Conservation (phyloP, 2,329 filamentous ascomycete species). For the Chrysosporium queenslandicum region DNA sequence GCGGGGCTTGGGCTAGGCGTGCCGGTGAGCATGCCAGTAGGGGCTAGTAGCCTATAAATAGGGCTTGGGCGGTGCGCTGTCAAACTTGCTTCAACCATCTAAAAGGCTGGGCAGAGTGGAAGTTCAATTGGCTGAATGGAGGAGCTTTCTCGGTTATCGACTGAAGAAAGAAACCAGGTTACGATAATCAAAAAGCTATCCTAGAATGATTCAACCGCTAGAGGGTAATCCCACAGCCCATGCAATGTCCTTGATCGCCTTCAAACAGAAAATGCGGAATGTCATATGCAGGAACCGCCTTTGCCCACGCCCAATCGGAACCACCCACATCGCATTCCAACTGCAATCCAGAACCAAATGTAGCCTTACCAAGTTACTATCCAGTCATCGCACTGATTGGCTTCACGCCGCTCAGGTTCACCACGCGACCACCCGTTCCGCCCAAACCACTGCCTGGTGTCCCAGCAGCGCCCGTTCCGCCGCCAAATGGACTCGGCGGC, state of each 20-base stretch:
- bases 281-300: not conserved
- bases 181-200: too few species aligned
- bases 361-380: not conserved
- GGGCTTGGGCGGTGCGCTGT: too few species aligned
- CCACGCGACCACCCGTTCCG: conserved; percentile 44
- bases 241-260: not conserved
- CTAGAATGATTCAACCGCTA: too few species aligned
- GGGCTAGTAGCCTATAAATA: too few species aligned
- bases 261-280: not conserved
- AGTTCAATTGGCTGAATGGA: too few species aligned
- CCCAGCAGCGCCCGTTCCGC: conserved; percentile 12
- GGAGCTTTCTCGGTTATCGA: too few species aligned
- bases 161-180: not conserved
- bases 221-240: not conserved
- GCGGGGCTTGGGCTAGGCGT: too few species aligned
- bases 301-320: not conserved
- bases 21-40: too few species aligned
- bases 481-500: conserved; percentile 20
- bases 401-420: conserved; percentile 48
- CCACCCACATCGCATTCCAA: not conserved
- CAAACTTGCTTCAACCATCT: too few species aligned
- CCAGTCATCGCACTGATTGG: conserved; percentile 33
- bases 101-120: too few species aligned
- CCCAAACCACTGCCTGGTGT: conserved; percentile 17
- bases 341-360: not conserved